Evolutionary conservation across 257 asterid genomes (phyloP).

Genomic region (Nicotiana undulata): DNA sequence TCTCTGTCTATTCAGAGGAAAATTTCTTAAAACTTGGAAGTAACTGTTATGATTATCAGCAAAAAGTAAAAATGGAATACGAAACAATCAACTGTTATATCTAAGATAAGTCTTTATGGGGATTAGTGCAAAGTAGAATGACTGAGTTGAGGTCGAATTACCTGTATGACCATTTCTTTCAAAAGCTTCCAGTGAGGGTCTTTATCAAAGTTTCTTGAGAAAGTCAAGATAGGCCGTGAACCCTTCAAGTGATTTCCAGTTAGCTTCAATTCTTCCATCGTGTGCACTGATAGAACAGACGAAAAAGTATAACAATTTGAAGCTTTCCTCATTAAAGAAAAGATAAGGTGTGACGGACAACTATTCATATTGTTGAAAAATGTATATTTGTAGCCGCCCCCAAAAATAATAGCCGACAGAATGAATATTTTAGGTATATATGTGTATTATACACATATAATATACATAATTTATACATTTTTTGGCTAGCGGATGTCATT

Average conservation of each 20-base stretch:
- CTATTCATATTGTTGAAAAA: too few relatives aligned
- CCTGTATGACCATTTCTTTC: slow-evolving; percentile 31
- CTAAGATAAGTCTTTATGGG: background rate
- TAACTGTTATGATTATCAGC: background rate
- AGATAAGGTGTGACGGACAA: background rate
- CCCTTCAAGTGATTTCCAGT: slow-evolving; percentile 23
- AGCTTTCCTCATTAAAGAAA: background rate
- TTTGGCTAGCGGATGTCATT: too few relatives aligned
- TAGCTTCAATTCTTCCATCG: slow-evolving; percentile 94
- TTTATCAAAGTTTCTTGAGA: slow-evolving; percentile 23
- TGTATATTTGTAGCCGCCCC: too few relatives aligned
- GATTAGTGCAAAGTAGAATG: background rate
- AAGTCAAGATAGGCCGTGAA: slow-evolving; percentile 32
- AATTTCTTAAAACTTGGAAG: background rate
- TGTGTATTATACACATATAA: too few relatives aligned
- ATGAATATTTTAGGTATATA: too few relatives aligned
- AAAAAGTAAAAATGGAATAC: background rate
- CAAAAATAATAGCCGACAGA: too few relatives aligned
- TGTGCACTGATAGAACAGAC: slow-evolving; percentile 56
- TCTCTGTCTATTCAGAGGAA: background rate
- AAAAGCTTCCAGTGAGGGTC: slow-evolving; percentile 30
- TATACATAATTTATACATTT: too few relatives aligned
- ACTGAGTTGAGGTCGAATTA: background rate
- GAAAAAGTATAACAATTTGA: background rate
- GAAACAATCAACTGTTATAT: too few relatives aligned